Conservation (phyloP, 257 asterid genomes). For the Coffea canephora region DNA sequence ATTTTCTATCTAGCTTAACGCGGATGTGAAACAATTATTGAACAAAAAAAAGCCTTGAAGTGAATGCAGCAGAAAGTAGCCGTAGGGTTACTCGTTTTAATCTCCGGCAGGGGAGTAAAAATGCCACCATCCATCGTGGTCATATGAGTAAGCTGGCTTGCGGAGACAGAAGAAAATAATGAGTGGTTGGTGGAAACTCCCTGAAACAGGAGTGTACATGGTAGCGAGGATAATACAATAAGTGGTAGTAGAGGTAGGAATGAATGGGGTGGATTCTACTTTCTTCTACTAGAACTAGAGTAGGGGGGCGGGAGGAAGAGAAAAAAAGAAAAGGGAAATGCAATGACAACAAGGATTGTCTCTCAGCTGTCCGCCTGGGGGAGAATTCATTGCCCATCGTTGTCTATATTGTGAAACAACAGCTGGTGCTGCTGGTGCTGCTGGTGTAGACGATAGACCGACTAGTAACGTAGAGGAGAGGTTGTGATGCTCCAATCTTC, state of each 20-base stretch:
- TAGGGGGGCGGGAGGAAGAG: no score
- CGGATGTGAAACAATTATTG: no score
- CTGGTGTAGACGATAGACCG: no score
- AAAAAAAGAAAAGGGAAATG: not conserved
- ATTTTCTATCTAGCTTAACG: no score
- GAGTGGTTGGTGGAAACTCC: not conserved
- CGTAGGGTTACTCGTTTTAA: no score
- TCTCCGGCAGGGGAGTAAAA: not conserved
- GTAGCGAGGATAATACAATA: not conserved
- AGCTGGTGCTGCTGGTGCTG: conserved; percentile 12
- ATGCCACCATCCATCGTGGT: not conserved
- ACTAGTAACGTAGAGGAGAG: not conserved
- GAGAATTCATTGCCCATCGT: conserved; percentile 24
- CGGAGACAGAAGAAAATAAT: not conserved
- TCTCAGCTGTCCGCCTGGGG: conserved; percentile 15
- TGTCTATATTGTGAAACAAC: conserved; percentile 11
- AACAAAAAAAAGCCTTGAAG: not conserved
- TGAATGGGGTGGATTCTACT: not conserved
- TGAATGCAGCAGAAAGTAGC: not conserved
- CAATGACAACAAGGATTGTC: conserved; percentile 3
- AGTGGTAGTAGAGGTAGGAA: not conserved
- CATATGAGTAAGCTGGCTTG: not conserved
- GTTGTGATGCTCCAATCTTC: not conserved
- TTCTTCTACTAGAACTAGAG: no score
- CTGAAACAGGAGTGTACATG: not conserved